Evolutionary conservation across 148 eudicot genomes (phyloP), one percentile per base, ranked within the genome.

Genomic region (Fagopyrum homotropicum): DNA sequence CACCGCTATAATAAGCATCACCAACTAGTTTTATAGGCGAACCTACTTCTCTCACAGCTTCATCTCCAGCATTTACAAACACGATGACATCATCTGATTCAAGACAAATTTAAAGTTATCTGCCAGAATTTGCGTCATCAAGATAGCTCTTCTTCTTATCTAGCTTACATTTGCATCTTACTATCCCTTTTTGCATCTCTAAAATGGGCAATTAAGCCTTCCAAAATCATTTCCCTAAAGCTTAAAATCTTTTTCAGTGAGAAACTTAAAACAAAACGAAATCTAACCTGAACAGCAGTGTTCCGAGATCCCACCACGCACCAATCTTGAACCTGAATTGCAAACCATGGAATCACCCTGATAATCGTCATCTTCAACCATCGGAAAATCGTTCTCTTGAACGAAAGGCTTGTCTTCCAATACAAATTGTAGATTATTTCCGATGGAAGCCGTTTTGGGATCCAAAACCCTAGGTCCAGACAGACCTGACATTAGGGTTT

Each of bases 21-120:
- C 90, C 93, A 57, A 80, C 22, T 75, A 91, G 79, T 22, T 72
- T 85, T 54, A 89, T 72, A 56, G 74, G 77, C 4, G 81, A 82
- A 73, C 86, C 89, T 47, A 75, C 77, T 81, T 71, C 88, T 56
- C 60, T 54, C 45, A 83, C 48, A 50, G 61, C 79, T 79, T 76
- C 87, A 63, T 90, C 69, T 60, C 98, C 98, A 77, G 95, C 90
- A 82, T 94, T 94, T 30, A 94, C 79, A 76, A 94, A 91, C 80
- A 87, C 78, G 71, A 94, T 82, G 15, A 91, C 83, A 69, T 89
- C 95, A 22, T 86, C 97, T 91, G 86, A 17, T 84, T 72, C 79
- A 79, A 75, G 29, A 66, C 43, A 72, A 57, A 35, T 35, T 16
- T 73, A 76, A 61, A 15, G 17, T 22, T 72, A 77, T 12, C 40